Evolutionary conservation across 192 early-diverging fungal genomes (phyloP).

Genomic region (Backusella mclennaniae): DNA sequence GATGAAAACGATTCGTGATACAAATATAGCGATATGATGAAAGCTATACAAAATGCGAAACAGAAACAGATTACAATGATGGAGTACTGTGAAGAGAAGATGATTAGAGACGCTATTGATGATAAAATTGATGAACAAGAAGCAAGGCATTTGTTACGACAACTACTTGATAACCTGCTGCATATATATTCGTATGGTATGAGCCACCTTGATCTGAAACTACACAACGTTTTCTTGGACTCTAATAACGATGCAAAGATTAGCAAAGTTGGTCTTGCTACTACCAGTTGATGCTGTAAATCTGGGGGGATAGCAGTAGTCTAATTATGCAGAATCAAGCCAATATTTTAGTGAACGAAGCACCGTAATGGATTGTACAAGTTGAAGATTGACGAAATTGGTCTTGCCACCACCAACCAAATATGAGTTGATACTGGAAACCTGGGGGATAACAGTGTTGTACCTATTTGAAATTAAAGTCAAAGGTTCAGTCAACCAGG

Average conservation of each 20-base stretch:
- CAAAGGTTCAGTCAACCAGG: neutral
- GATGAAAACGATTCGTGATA: conserved; percentile 34
- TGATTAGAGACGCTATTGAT: conserved; percentile 79
- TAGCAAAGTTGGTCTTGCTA: conserved; percentile 73
- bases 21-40: conserved; percentile 37
- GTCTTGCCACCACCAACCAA: conserved; percentile 45
- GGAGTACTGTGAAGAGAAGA: conserved; percentile 98
- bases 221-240: conserved; percentile 79
- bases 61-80: conserved; percentile 26
- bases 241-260: conserved; percentile 56
- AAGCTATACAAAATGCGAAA: conserved; percentile 28
- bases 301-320: too few relatives aligned
- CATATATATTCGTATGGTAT: conserved; percentile 88
- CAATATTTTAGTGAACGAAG: too few relatives aligned
- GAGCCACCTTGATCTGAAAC: conserved; percentile 90
- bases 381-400: too few relatives aligned
- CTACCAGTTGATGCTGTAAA: too few relatives aligned
- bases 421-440: conserved; percentile 24
- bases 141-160: conserved; percentile 78
- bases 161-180: conserved; percentile 86
- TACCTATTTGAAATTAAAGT: neutral
- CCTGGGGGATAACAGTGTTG: neutral
- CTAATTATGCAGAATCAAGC: too few relatives aligned
- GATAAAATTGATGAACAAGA: conserved; percentile 76
- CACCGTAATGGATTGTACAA: too few relatives aligned